Base-by-base conservation (phyloP, 2,329 filamentous ascomycete species). In the Fusarium praegraminearum region DNA sequence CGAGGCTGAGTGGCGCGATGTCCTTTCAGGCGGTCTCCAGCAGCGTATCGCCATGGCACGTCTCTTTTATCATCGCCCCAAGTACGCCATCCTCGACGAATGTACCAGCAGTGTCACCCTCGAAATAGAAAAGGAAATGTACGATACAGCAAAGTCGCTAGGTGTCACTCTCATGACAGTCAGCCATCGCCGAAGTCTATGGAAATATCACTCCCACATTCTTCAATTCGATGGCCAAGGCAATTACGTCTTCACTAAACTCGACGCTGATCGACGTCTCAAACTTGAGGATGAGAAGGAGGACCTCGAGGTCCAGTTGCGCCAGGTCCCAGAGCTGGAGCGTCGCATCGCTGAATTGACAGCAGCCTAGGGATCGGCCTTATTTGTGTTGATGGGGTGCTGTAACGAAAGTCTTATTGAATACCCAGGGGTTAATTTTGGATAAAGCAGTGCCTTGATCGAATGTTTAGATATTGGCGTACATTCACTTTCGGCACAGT, bases 141-240 rank as follows among this genome's bases (percentile, higher is more conserved):
- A 99, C 80, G 95, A 98, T 74, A 94, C 93, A 57, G 96, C 96
- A 52, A 98, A 99, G 85, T 86, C 88, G 20, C 82, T 98, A 20
- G 94, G 93, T 5, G 96, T 98, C 74, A 98, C 96, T 0, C 86
- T 99, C 68, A 98, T 99, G 93, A 99, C 96, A 0, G 96, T 99
- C 26, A 94, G 90, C 70, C 96, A 99, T 79, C 85, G 96, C 11
- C 85, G 94, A 67, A 97, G 93, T 81, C 80, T 99, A 73, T 99
- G 96, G 96, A 94, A 96, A 80, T 98, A 99, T 79, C 96, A 99
- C 79, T 91, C 89, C 72, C 91, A 91, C 80, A 98, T 99, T 65
- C 80, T 99, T 76, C 96, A 99, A 80, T 99, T 99, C 78, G 95
- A 98, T 79, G 96, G 96, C 0, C 93, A 97, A 80, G 96, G 96